Base-by-base conservation (phyloP, 805 yeast genomes). In the Yamadazyma insecticola region DNA sequence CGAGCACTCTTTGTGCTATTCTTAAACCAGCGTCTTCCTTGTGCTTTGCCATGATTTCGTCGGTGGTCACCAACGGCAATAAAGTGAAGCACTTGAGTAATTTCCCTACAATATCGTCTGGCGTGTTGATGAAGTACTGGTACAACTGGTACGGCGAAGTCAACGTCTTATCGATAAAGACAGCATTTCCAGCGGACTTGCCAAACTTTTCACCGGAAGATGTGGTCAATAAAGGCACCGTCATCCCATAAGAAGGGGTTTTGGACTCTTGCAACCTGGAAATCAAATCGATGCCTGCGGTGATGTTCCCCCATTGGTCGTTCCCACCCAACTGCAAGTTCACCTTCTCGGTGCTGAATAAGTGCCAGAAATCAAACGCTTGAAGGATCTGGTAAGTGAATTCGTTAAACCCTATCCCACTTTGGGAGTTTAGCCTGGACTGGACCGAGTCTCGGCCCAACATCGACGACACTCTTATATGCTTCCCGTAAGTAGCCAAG, bases 231-330 rank as follows among this genome's bases (percentile, higher is more conserved):
- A 92, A 60, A 2, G 97, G 97, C 0, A 83, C 96, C 0, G 98
- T 92, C 27, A 92, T 44, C 0, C 97, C 97, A 53, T 60, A 84
- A 3, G 75, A 70, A 1, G 60, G 53, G 39, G 25, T 22, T 14
- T 32, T 41, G 12, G 14, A 43, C 7, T 43, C 32, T 33, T 55
- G 45, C 44, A 84, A 52, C 40, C 95, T 63, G 1, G 81, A 67
- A 23, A 89, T 87, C 36, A 92, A 67, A 48, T 92, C 98, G 23
- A 85, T 74, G 0, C 98, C 98, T 1, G 97, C 97, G 2, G 95
- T 86, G 37, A 92, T 92, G 48, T 92, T 92, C 1, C 98, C 98
- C 88, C 96, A 92, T 57, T 92, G 98, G 53, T 92, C 98, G 51
- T 84, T 88, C 5, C 98, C 98, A 15, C 98, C 98, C 21, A 84